Base-by-base conservation (phyloP, 108 stramenopile genomes). In the Fragilaria radians region DNA sequence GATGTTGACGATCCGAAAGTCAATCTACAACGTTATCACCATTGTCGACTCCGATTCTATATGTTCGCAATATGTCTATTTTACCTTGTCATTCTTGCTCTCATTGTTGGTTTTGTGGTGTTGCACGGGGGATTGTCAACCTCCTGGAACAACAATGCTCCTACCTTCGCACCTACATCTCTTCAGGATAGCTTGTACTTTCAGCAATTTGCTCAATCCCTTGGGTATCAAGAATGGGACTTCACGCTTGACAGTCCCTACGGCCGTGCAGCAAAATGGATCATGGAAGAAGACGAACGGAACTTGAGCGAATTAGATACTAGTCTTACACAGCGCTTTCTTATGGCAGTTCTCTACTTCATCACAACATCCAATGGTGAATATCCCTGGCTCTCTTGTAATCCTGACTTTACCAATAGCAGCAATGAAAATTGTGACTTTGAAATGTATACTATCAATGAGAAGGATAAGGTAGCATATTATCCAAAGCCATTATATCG, bases 41-140 rank as follows among this genome's bases (percentile, higher is more conserved):
- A 83, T 52, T 70, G 81, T 22, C 70, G 85, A 25, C 82, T 86
- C 29, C 75, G 85, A 17, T 33, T 82, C 7, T 89, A 89, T 53
- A 42, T 42, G 11, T 14, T 42, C 14, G 14, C 36, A 42, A 14
- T 14, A 14, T 11, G 7, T 7, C 11, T 42, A 14, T 11, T 42
- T 7, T 11, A 11, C 7, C 36, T 42, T 42, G n/a, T n/a, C n/a
- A n/a, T n/a, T n/a, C n/a, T n/a, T n/a, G 7, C 36, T 11, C 7
- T 42, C 36, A 42, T 42, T 42, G 36, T 14, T 42, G 36, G 7
- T 42, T 14, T 14, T 42, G 14, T 42, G 14, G 36, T 42, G 14
- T 11, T 42, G 14, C 11, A 7, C 11, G 14, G 14, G 11, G 11
- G 36, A 42, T n/a, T n/a, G n/a, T 11, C 36, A 42, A 42, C 36